Evolutionary conservation across 2,329 filamentous ascomycete species (phyloP).

Genomic region (Didymella pinodella): DNA sequence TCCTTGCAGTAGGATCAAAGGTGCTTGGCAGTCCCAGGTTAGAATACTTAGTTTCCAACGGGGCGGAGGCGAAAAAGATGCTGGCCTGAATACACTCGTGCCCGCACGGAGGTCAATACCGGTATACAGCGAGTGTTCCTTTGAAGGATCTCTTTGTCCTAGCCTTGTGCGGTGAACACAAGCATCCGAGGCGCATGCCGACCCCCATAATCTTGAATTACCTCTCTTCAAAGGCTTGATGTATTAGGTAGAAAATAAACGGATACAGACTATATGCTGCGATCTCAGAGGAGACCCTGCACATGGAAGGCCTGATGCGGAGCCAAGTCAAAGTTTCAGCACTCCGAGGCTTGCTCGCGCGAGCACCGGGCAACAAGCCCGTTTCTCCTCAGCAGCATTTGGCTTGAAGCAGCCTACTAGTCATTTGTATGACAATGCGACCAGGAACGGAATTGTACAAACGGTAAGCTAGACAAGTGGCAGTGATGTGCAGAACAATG

Average conservation of each 20-base stretch:
- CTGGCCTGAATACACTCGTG: conserved; percentile 18
- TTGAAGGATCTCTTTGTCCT: conserved; percentile 10
- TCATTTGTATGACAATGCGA: conserved; percentile 6
- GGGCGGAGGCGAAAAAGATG: conserved; percentile 30
- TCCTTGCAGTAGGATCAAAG: conserved; percentile 30
- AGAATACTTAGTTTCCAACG: conserved; percentile 17
- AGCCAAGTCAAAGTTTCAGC: conserved; percentile 16
- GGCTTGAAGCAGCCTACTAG: not conserved
- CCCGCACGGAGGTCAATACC: conserved; percentile 33
- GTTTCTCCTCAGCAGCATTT: conserved; percentile 28
- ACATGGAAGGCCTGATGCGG: conserved; percentile 31
- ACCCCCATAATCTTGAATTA: conserved; percentile 31
- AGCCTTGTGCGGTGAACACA: conserved; percentile 18
- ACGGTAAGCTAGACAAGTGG: conserved; percentile 25
- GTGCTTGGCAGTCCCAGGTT: conserved; percentile 19
- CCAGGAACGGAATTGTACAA: conserved; percentile 11
- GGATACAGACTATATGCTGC: conserved; percentile 31
- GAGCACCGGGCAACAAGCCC: conserved; percentile 24
- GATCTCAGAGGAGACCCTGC: conserved; percentile 31
- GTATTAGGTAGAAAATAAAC: conserved; percentile 29
- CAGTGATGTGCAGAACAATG: conserved; percentile 29
- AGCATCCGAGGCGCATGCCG: conserved; percentile 35
- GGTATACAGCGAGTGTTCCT: conserved; percentile 27
- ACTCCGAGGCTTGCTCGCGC: conserved; percentile 20
- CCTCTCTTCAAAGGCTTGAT: conserved; percentile 33